A percentile compares a stretch with the other conserved stretches of the same genome.
Evolutionary conservation across 495 filamentous ascomycete genomes (phyloP).

Genomic region (Lepidopterella palustris): DNA sequence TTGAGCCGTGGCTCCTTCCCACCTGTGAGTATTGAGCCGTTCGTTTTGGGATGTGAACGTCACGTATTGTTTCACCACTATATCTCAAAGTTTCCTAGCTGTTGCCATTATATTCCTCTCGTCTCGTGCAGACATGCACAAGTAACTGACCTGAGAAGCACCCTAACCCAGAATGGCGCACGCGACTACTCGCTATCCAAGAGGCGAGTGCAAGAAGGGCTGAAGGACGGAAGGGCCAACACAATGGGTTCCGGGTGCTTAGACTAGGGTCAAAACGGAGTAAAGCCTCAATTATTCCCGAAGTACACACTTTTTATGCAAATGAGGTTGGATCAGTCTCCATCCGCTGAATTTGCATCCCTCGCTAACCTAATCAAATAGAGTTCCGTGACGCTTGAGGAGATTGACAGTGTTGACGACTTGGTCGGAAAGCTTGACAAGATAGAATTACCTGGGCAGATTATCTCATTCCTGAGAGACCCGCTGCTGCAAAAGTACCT

Average conservation of each 20-base stretch:
- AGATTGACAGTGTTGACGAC: constrained; percentile 63
- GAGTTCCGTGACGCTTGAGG: constrained; percentile 66
- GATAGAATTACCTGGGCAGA: constrained; percentile 74
- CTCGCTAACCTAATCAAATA: constrained; percentile 23
- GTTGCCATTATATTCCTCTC: not conserved
- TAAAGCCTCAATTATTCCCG: constrained; percentile 50
- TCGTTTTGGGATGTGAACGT: constrained; percentile 27
- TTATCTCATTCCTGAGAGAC: constrained; percentile 69
- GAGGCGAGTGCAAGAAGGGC: constrained; percentile 41
- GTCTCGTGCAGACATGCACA: not conserved
- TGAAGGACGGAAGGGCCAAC: constrained; percentile 12
- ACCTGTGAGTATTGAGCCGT: constrained; percentile 31
- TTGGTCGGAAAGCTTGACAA: constrained; percentile 72
- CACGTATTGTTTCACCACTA: not conserved
- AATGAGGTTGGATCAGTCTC: too few relatives aligned
- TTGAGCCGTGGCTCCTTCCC: constrained; percentile 35
- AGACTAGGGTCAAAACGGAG: constrained; percentile 43
- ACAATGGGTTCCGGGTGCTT: constrained; percentile 48
- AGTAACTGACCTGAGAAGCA: constrained; percentile 43
- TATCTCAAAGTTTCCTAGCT: not conserved
- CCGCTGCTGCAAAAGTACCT: constrained; percentile 73
- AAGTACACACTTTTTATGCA: constrained; percentile 67
- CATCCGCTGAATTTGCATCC: not conserved
- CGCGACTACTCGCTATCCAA: constrained; percentile 60
- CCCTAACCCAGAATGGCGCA: constrained; percentile 71